Base-by-base conservation (phyloP, 805 yeast species). In the Metschnikowia chrysomelidarum region DNA sequence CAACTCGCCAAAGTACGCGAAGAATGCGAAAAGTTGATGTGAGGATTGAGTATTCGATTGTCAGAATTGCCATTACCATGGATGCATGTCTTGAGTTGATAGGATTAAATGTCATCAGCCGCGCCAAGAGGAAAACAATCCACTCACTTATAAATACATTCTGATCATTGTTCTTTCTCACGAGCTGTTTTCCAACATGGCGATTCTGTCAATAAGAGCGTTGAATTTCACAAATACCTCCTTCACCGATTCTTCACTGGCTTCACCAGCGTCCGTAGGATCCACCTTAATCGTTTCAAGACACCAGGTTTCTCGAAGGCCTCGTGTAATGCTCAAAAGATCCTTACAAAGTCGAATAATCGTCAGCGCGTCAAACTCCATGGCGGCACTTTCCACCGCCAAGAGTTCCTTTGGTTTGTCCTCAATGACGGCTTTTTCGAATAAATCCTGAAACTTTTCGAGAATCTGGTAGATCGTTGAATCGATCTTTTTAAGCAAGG, bases 291-390 rank as follows among this genome's bases (percentile, higher is more conserved):
- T 58, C 16, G 76, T 74, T 3, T 79, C 80, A 35, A 77, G 54
- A 25, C 76, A 69, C 82, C 82, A 77, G 3, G 72, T 64, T 50
- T 76, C 82, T 45, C 72, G 71, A 29, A 77, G 53, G 1, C 66
- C 63, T 27, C 76, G 53, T 2, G 80, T 72, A 2, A 76, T 62
- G 1, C 67, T 51, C 10, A 77, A 53, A 24, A 77, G 55, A 38
- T 77, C 82, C 43, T 76, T 78, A 26, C 77, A 68, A 11, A 75
- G 57, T 34, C 79, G 56, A 7, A 76, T 65, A 3, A 76, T 74
- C 1, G 70, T 63, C 35, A 72, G 58, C 0, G 80, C 69, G 44
- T 74, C 73, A 14, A 75, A 63, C 46, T 76, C 80, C 17, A 77
- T 72, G 12, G 76, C 76, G 13, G 77, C 56, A 21, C 76, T 67